These are phyloP conservation scores for Mycena amicta DNA, from an alignment of 768 basidiomycete species.

Conservation along the genomic window DNA sequence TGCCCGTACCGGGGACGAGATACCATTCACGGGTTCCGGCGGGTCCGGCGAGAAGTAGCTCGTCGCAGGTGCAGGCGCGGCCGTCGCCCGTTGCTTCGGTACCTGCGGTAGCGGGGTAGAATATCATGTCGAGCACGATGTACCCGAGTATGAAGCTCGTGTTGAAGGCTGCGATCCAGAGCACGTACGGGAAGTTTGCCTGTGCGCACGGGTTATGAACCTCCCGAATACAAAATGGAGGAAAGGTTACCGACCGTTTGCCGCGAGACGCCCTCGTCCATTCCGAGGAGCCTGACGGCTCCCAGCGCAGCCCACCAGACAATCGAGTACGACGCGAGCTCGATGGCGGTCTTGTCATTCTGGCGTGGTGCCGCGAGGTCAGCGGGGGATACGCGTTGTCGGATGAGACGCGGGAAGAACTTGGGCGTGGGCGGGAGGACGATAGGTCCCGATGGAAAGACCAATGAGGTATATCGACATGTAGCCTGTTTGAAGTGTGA, in stretches of 20 bases:
- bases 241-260: slow-evolving; percentile 40
- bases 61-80: slow-evolving; percentile 1
- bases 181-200: slow-evolving; percentile 87
- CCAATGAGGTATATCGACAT: slow-evolving; percentile 89
- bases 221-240: not conserved
- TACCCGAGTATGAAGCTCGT: slow-evolving; percentile 82
- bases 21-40: slow-evolving; percentile 7
- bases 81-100: slow-evolving; percentile 31
- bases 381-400: slow-evolving; percentile 1
- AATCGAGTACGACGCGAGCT: slow-evolving; percentile 74
- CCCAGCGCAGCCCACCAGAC: slow-evolving; percentile 77
- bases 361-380: slow-evolving; percentile 48
- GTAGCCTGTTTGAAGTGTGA: slow-evolving; percentile 59
- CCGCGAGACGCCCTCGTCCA: slow-evolving; percentile 51
- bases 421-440: slow-evolving; percentile 79
- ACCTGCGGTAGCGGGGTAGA: slow-evolving; percentile 54
- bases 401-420: slow-evolving; percentile 59
- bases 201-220: slow-evolving; percentile 33
- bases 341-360: slow-evolving; percentile 72
- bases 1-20: slow-evolving; percentile 30
- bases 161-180: slow-evolving; percentile 91
- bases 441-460: slow-evolving; percentile 73
- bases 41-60: slow-evolving; percentile 9
- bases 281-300: slow-evolving; percentile 34
- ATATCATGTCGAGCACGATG: slow-evolving; percentile 70